Percentiles rank a stretch among this genome's conserved stretches.
phyloP scores from a whole-genome alignment of 257 asterid species.

The Parsonsia alboflavescens region DNA sequence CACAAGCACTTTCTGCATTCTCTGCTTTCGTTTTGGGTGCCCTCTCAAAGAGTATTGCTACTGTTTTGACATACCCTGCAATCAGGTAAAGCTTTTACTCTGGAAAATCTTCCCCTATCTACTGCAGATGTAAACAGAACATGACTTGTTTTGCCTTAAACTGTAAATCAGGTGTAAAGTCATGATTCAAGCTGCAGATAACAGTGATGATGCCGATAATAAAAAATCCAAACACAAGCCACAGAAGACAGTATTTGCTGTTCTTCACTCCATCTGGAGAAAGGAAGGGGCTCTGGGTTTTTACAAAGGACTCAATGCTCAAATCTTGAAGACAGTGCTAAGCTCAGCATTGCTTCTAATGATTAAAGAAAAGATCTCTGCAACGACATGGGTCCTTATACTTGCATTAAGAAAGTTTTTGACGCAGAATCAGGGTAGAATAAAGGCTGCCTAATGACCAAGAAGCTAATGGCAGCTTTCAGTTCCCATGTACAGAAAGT shows the following conservation, averaged over 20 bases:
- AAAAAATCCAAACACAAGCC: constrained; percentile 20
- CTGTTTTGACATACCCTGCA: constrained; percentile 42
- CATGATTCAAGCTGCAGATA: constrained; percentile 45
- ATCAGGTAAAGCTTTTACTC: constrained; percentile 32
- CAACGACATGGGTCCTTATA: constrained; percentile 37
- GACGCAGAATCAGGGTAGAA: constrained; percentile 21
- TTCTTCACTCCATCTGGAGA: constrained; percentile 30
- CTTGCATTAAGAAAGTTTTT: constrained; percentile 30
- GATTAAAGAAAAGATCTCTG: constrained; percentile 45
- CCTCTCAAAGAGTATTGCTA: constrained; percentile 42
- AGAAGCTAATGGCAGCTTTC: background rate
- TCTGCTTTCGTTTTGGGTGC: constrained; percentile 45
- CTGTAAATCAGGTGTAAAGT: constrained; percentile 37
- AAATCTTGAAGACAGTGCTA: constrained; percentile 42
- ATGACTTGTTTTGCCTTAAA: constrained; percentile 3
- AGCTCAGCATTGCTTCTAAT: constrained; percentile 45
- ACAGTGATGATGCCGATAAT: constrained; percentile 18
- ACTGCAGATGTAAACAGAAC: background rate
- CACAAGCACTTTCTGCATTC: constrained; percentile 35
- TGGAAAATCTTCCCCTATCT: background rate
- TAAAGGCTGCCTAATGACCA: constrained; percentile 23
- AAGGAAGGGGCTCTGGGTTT: constrained; percentile 40
- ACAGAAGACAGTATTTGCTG: constrained; percentile 22
- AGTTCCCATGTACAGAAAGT: constrained; percentile 1
- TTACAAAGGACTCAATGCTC: constrained; percentile 41